phyloP scores from a whole-genome alignment of 257 asterid genomes.

The Coffea canephora region DNA sequence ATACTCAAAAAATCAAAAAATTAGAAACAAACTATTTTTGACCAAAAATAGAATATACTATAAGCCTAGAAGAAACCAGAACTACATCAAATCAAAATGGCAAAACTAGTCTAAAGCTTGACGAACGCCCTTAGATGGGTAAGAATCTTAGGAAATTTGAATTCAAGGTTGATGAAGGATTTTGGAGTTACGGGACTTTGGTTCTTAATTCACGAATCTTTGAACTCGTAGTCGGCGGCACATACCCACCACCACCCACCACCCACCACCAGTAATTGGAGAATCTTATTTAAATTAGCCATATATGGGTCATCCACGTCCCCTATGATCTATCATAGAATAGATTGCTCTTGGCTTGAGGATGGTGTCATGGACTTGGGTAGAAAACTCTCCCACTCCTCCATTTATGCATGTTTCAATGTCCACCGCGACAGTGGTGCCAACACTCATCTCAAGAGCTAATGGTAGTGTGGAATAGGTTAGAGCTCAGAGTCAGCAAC shows the following conservation, averaged over 20 bases:
- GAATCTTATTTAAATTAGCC: constrained; percentile 51
- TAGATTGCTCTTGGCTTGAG: constrained; percentile 70
- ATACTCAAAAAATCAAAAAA: too few relatives aligned
- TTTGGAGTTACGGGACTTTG: too few relatives aligned
- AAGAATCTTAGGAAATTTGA: too few relatives aligned
- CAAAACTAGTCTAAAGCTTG: too few relatives aligned
- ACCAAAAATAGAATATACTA: too few relatives aligned
- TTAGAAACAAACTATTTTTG: too few relatives aligned
- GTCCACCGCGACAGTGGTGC: constrained; percentile 19
- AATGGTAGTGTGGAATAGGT: constrained; percentile 38
- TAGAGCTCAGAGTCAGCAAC: constrained; percentile 49
- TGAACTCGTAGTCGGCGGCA: constrained; percentile 54
- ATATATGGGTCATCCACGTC: constrained; percentile 82
- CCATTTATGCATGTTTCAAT: too few relatives aligned
- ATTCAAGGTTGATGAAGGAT: too few relatives aligned
- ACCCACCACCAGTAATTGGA: constrained; percentile 26
- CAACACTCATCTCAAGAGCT: constrained; percentile 48
- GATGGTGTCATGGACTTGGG: constrained; percentile 68
- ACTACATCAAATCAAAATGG: too few relatives aligned
- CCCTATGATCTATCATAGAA: constrained; percentile 82
- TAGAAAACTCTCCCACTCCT: constrained; percentile 87
- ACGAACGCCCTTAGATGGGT: too few relatives aligned
- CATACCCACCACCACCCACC: constrained; percentile 5
- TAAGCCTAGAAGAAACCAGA: too few relatives aligned
- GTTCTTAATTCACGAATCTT: background rate